Evolutionary conservation across 192 early-diverging fungal genomes (phyloP).

Genomic region (Phlyctochytrium arcticum): DNA sequence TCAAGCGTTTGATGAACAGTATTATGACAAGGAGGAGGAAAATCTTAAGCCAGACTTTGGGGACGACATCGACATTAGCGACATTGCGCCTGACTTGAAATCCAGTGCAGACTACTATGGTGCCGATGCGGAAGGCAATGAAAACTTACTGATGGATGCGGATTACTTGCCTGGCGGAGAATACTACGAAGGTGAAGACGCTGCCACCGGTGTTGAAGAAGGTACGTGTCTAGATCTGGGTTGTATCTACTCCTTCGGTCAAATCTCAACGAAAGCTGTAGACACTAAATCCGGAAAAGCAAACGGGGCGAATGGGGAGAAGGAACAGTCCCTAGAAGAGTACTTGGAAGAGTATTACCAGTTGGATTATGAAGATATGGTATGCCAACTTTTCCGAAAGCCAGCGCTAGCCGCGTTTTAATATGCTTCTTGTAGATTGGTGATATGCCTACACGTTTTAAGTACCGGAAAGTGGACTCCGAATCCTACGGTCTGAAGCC

Average conservation of each 20-base stretch:
- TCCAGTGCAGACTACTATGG: slow-evolving; percentile 15
- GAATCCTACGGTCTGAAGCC: slow-evolving; percentile 74
- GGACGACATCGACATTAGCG: slow-evolving; percentile 77
- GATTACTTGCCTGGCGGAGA: slow-evolving; percentile 78
- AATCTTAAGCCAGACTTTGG: slow-evolving; percentile 73
- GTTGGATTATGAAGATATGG: slow-evolving; percentile 90
- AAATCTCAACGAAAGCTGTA: neutral
- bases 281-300: slow-evolving; percentile 18
- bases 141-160: slow-evolving; percentile 87
- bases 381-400: slow-evolving; percentile 19
- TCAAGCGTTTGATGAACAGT: slow-evolving; percentile 68
- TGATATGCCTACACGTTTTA: slow-evolving; percentile 84
- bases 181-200: slow-evolving; percentile 40
- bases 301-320: slow-evolving; percentile 31
- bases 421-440: slow-evolving; percentile 51
- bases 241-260: neutral
- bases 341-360: slow-evolving; percentile 90
- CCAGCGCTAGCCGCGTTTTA: too few relatives aligned
- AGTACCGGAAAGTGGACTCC: slow-evolving; percentile 80
- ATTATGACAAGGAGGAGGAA: slow-evolving; percentile 46
- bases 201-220: too few relatives aligned
- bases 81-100: slow-evolving; percentile 42
- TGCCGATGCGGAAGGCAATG: slow-evolving; percentile 31
- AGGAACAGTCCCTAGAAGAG: slow-evolving; percentile 45
- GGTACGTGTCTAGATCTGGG: neutral